A percentile compares a stretch with the other conserved stretches of the same genome.
These are phyloP conservation scores for Phlebiopsis gigantea DNA, from an alignment of 768 basidiomycete species.

Conservation along the genomic window DNA sequence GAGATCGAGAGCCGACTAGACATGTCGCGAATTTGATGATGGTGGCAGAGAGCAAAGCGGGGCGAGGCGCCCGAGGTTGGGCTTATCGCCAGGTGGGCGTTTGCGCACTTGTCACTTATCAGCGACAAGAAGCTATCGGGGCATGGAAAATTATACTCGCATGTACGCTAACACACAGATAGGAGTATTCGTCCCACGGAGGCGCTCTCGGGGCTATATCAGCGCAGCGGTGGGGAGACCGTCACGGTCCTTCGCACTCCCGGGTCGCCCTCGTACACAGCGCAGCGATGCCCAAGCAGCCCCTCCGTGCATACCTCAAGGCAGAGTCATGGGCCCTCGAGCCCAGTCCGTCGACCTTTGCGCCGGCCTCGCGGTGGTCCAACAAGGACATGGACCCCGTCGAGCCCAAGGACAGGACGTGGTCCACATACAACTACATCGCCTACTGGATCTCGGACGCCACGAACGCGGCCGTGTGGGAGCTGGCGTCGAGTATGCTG, in stretches of 20 bases:
- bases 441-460: slow-evolving; percentile 48
- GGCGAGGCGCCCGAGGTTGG: not conserved
- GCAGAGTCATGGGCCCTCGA: slow-evolving; percentile 45
- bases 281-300: slow-evolving; percentile 3
- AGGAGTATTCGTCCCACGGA: not conserved
- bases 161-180: not conserved
- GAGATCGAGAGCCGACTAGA: not conserved
- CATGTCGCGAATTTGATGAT: not conserved
- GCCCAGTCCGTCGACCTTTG: slow-evolving; percentile 49
- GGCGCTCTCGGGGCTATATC: not conserved
- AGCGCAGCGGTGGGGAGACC: no score
- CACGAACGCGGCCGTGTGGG: slow-evolving; percentile 34
- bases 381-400: slow-evolving; percentile 81
- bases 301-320: slow-evolving; percentile 24
- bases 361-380: slow-evolving; percentile 53
- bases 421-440: slow-evolving; percentile 63
- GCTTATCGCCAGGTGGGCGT: not conserved
- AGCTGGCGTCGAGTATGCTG: slow-evolving; percentile 69
- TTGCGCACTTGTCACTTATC: not conserved
- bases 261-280: no score
- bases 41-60: not conserved
- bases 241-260: no score
- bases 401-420: slow-evolving; percentile 52
- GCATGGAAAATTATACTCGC: not conserved
- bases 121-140: not conserved